Base-by-base conservation (phyloP, 139 green algal species). In the Eudorina sp. region DNA sequence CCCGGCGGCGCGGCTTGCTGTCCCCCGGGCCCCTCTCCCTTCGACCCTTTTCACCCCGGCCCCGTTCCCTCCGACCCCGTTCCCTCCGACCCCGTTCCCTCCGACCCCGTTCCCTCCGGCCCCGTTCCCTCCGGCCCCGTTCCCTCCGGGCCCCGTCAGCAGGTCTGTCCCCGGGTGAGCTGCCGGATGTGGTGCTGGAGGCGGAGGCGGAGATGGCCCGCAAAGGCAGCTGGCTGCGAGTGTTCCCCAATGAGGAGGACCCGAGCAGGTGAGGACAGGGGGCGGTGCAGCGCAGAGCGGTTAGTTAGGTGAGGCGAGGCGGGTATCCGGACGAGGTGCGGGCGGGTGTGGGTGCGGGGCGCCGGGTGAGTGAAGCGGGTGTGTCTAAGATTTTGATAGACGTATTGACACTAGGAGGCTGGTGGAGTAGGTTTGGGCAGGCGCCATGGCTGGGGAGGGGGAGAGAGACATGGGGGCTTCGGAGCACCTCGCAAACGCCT, bases 111-210 rank as follows among this genome's bases (percentile, higher is more conserved):
- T 7, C 29, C 64, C n/a, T 31, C 38, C 72, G 36, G 9, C 68
- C 13, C 68, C 34, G 13, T 18, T 5, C 45, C 7, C 34, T 45
- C 4, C 9, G 6, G 38, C 48, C 9, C 31, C 19, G 34, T 5
- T 40, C 36, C 4, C 55, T 13, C 53, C 48, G 29, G 21, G 27
- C n/a, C 60, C 3, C 85, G 27, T 19, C 40, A 29, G 40, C 88
- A 88, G 87, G n/a, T 7, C 41, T 93, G 14, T 73, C 66, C 2
- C 69, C 88, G 21, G 62, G 36, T 23, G 74, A 92, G 75, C 89
- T 94, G 79, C 92, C 92, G 3, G 89, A 92, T 45, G 64, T 94
- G 7, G 79, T 94, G 46, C 72, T 78, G 38, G 92, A 94, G 74
- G 80, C 89, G 27, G 92, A 94, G 89, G 89, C 92, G 21, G 92